Evolutionary conservation across 495 filamentous ascomycete genomes (phyloP).

Genomic region (Trichoderma virens): DNA sequence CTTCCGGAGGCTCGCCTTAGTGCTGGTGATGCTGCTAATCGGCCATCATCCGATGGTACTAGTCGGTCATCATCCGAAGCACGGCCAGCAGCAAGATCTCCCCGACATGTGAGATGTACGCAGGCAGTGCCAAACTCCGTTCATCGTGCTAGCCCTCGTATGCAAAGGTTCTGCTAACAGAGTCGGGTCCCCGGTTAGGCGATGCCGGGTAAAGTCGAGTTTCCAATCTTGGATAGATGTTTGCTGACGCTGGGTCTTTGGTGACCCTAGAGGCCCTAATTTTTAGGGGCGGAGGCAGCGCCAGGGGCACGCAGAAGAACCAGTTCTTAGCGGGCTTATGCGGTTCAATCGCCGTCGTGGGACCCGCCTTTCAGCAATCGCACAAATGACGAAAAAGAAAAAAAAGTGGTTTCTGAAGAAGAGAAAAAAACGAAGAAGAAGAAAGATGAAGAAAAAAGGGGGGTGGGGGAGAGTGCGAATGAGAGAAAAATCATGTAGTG

Average conservation of each 20-base stretch:
- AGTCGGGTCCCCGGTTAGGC: background rate
- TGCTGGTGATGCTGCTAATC: background rate
- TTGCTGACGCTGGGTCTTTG: background rate
- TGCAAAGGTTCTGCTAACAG: background rate
- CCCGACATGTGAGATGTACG: background rate
- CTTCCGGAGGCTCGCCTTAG: background rate
- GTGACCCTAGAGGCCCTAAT: background rate
- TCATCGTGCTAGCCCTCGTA: background rate
- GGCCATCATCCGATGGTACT: background rate
- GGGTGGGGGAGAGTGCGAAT: too few species aligned
- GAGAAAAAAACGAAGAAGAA: background rate
- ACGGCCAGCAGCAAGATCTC: background rate
- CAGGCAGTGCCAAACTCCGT: background rate
- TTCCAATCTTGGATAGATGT: background rate
- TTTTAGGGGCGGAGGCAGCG: constrained; percentile 4
- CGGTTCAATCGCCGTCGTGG: too few species aligned
- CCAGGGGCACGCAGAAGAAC: background rate
- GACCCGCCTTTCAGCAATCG: background rate
- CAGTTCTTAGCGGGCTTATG: background rate
- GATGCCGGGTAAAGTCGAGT: background rate
- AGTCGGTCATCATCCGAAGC: background rate
- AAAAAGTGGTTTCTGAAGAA: background rate
- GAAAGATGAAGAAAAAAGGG: background rate
- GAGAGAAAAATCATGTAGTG: too few species aligned
- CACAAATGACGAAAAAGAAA: constrained; percentile 16